Evolutionary conservation across 306 rosid species (phyloP).

Genomic region (Luffa aegyptiaca): DNA sequence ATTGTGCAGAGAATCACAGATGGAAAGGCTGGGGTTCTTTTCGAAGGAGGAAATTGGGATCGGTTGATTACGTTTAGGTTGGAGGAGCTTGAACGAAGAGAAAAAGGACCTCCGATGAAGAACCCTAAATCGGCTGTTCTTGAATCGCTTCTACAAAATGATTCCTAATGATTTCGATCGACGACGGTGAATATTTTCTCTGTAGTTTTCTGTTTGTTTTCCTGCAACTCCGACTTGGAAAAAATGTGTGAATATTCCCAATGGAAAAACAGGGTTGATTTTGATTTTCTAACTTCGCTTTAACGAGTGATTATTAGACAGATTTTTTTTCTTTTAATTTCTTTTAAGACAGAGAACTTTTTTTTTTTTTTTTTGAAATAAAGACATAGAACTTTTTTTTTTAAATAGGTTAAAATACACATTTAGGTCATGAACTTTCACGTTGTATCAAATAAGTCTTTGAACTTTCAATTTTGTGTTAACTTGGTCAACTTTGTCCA

Average conservation of each 20-base stretch:
- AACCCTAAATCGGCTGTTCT: slow-evolving; percentile 65
- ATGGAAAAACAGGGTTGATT: neutral
- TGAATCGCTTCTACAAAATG: slow-evolving; percentile 52
- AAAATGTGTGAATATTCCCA: neutral
- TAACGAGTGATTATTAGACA: neutral
- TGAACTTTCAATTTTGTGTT: too few species aligned
- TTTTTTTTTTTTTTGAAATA: too few species aligned
- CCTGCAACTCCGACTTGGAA: neutral
- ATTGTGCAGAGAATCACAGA: slow-evolving; percentile 67
- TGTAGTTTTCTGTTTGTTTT: neutral
- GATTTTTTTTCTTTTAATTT: neutral
- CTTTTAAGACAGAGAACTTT: too few species aligned
- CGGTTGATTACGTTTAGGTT: slow-evolving; percentile 61
- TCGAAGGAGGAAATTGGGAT: slow-evolving; percentile 77
- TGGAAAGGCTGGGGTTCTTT: slow-evolving; percentile 61
- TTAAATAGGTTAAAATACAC: too few species aligned
- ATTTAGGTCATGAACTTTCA: too few species aligned
- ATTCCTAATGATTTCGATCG: slow-evolving; percentile 17
- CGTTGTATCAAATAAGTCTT: too few species aligned
- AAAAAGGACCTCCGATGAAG: slow-evolving; percentile 89
- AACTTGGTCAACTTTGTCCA: too few species aligned
- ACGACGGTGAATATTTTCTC: neutral
- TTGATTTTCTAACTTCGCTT: neutral
- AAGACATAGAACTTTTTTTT: too few species aligned
- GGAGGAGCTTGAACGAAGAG: slow-evolving; percentile 81